Evolutionary conservation across 2,329 filamentous ascomycete genomes (phyloP).

Genomic region (Tolypocladium ovalisporum): DNA sequence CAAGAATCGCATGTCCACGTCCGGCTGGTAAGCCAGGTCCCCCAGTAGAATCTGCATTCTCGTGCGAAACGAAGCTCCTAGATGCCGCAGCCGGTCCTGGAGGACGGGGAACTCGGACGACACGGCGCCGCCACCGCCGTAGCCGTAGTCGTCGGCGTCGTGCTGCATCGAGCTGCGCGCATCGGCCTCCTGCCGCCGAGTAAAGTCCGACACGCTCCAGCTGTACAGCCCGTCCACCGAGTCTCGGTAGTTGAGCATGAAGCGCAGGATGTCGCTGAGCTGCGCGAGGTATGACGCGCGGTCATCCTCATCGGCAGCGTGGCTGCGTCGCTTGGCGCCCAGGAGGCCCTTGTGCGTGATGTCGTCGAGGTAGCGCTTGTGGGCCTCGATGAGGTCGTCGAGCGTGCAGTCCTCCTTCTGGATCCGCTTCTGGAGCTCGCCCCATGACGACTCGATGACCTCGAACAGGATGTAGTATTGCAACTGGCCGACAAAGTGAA

Average conservation of each 20-base stretch:
- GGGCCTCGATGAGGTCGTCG: constrained; percentile 88
- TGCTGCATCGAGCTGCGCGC: constrained; percentile 56
- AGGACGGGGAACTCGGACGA: constrained; percentile 60
- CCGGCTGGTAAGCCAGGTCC: constrained; percentile 84
- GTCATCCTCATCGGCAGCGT: constrained; percentile 49
- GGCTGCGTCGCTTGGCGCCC: constrained; percentile 49
- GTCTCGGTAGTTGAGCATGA: constrained; percentile 90
- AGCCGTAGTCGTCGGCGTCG: constrained; percentile 13
- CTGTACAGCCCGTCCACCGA: constrained; percentile 89
- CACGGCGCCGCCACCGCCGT: constrained; percentile 39
- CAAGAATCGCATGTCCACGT: constrained; percentile 90
- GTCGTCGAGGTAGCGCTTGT: constrained; percentile 79
- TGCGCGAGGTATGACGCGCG: constrained; percentile 75
- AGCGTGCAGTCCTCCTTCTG: constrained; percentile 79
- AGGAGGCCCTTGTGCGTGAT: constrained; percentile 95
- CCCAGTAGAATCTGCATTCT: constrained; percentile 74
- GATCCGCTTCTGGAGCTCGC: constrained; percentile 73
- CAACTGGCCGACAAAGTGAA: constrained; percentile 92
- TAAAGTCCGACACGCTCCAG: constrained; percentile 91
- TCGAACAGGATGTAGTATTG: constrained; percentile 99
- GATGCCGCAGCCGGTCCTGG: constrained; percentile 57
- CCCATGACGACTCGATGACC: constrained; percentile 95
- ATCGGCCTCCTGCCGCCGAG: constrained; percentile 73
- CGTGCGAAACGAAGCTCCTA: constrained; percentile 66
- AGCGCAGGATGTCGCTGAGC: constrained; percentile 81